phyloP scores from a whole-genome alignment of 2,329 filamentous ascomycete genomes.

The Fonsecaea erecta region DNA sequence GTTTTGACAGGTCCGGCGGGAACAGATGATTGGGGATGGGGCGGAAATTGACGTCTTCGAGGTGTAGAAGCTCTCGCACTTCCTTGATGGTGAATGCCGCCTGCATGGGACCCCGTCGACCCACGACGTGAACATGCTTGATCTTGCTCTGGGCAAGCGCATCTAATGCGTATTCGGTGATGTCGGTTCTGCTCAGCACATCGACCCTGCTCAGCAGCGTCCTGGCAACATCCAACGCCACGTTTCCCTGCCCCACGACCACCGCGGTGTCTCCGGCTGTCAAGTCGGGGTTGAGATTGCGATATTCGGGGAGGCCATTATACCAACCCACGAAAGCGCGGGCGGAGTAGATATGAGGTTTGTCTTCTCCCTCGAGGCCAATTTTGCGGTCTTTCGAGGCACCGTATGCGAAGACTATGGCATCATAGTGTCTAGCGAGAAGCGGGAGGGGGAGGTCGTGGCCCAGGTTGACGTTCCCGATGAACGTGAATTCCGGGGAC shows the following conservation, averaged over 20 bases:
- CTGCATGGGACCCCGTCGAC: slow-evolving; percentile 86
- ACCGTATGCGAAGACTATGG: slow-evolving; percentile 89
- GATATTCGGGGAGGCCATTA: slow-evolving; percentile 87
- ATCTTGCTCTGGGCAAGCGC: slow-evolving; percentile 73
- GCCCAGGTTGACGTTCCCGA: slow-evolving; percentile 86
- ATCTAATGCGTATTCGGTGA: slow-evolving; percentile 80
- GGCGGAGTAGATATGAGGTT: slow-evolving; percentile 72
- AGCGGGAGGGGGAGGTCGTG: slow-evolving; percentile 67
- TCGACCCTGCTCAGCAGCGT: slow-evolving; percentile 80
- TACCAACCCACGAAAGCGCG: slow-evolving; percentile 98
- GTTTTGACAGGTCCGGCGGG: slow-evolving; percentile 67
- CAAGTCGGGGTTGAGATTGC: slow-evolving; percentile 73
- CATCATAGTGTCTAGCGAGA: slow-evolving; percentile 84
- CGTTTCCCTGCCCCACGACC: slow-evolving; percentile 92
- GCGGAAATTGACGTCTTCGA: slow-evolving; percentile 73
- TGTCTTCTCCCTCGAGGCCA: slow-evolving; percentile 76
- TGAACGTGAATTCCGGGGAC: slow-evolving; percentile 82
- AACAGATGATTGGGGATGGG: slow-evolving; percentile 69
- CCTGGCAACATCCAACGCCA: slow-evolving; percentile 89
- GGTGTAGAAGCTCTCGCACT: slow-evolving; percentile 80
- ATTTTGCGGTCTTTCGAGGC: slow-evolving; percentile 81
- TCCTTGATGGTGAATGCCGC: slow-evolving; percentile 97
- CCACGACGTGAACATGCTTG: slow-evolving; percentile 82
- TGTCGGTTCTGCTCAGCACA: slow-evolving; percentile 78
- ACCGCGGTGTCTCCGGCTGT: slow-evolving; percentile 78